Conservation (phyloP, 2,329 filamentous ascomycete genomes). For the Talaromyces piceae region DNA sequence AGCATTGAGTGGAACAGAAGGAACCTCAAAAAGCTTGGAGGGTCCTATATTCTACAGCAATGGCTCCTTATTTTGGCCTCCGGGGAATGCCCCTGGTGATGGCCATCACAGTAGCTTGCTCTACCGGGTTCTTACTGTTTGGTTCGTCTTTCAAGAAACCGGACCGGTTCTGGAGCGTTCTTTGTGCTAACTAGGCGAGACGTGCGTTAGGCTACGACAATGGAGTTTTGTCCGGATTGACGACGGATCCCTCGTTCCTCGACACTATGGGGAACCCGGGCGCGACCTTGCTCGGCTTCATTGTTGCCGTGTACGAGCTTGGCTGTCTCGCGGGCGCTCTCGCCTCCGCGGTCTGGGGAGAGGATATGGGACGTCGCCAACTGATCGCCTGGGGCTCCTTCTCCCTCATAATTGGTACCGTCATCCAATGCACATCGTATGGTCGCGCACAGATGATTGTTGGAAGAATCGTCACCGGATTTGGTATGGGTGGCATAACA, state of each 20-base stretch:
- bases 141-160: not conserved
- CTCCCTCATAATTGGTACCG: conserved; percentile 45
- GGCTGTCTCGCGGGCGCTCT: conserved; percentile 47
- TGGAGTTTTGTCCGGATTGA: conserved; percentile 13
- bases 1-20: too few relatives aligned
- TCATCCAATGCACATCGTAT: conserved; percentile 44
- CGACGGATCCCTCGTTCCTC: conserved; percentile 12
- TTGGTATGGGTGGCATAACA: conserved; percentile 48
- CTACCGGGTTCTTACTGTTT: conserved; percentile 5
- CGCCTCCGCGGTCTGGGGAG: conserved; percentile 44
- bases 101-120: conserved; percentile 11
- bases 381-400: conserved; percentile 43
- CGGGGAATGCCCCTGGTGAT: conserved; percentile 13
- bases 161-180: not conserved
- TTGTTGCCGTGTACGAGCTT: conserved; percentile 39
- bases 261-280: conserved; percentile 12
- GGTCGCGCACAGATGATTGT: conserved; percentile 43
- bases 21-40: not conserved
- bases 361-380: conserved; percentile 44
- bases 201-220: conserved; percentile 11
- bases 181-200: not conserved
- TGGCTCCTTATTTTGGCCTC: conserved; percentile 13
- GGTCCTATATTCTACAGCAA: not conserved
- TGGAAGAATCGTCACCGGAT: conserved; percentile 45
- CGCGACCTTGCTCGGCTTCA: conserved; percentile 12